Evolutionary conservation across 176 grass and related monocot species (phyloP), one percentile per base, ranked within the genome.

Genomic region (Rhynchospora pubera): DNA sequence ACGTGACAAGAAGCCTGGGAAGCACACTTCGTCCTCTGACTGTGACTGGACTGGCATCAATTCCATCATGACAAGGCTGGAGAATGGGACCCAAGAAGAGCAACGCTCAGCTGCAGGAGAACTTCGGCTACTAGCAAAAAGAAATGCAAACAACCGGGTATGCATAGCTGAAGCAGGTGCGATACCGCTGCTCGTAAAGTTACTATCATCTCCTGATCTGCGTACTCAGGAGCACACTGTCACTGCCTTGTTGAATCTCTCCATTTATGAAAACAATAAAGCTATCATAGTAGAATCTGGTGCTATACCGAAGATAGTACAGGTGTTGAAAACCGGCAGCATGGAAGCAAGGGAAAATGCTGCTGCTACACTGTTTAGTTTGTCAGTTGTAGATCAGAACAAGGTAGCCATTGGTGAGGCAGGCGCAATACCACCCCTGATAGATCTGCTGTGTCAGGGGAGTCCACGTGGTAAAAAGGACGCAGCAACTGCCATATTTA

Each of bases 271-370:
- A 22, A 92, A 82, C 63, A 99, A 99, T 53, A 99, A 99, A 89
- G 79, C 61, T 59, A 90, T 70, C 56, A 99, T 99, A 11, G 92
- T 99, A 22, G 84, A 90, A 19, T 91, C 82, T 26, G 9, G 88
- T 83, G 96, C 96, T 62, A 95, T 99, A 83, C 92, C 91, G 43
- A 90, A 87, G 84, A 95, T 99, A 13, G 93, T 99, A 57, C 85
- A 91, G 76, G 90, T 99, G 84, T 86, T 99, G 1, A 89, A 93
- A 85, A 91, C 59, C 26, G 92, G 91, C 76, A 99, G 89, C 83
- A 95, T 91, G 96, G 96, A 99, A 84, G 92, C 96, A 43, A 95
- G 92, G 82, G 96, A 99, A 81, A 99, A 99, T 48, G 96, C 96
- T 26, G 96, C 96, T 1, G 96, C 96, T 48, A 90, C 96, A 3